These are phyloP conservation scores for Pichia kluyveri DNA, from an alignment of 805 yeast species.

Conservation along the genomic window DNA sequence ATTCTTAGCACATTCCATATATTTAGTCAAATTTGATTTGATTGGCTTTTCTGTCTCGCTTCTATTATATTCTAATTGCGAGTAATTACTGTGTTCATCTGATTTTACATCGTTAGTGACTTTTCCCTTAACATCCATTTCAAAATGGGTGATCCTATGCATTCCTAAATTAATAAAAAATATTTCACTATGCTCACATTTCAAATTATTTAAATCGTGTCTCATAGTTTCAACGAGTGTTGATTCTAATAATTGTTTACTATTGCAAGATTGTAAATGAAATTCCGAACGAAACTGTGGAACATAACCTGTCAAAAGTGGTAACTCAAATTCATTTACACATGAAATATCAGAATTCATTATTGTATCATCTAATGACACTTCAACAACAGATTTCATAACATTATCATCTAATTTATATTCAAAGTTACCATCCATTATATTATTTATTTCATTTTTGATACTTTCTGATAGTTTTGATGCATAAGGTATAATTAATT, in stretches of 20 bases:
- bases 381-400: background rate
- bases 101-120: background rate
- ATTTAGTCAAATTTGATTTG: conserved; percentile 3
- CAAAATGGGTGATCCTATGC: conserved; percentile 19
- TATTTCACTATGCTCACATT: conserved; percentile 4
- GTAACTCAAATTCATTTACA: conserved; percentile 12
- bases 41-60: background rate
- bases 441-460: conserved; percentile 7
- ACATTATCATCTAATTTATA: background rate
- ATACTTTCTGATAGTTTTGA: conserved; percentile 3
- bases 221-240: conserved; percentile 37
- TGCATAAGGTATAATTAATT: conserved; percentile 1
- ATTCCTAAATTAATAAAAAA: conserved; percentile 21
- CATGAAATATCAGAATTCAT: background rate
- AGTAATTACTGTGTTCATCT: too few relatives aligned
- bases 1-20: conserved; percentile 2
- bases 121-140: conserved; percentile 2
- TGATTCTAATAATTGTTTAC: conserved; percentile 32
- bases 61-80: background rate
- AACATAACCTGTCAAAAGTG: conserved; percentile 28
- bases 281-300: conserved; percentile 47
- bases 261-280: conserved; percentile 41
- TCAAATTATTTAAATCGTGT: conserved; percentile 26
- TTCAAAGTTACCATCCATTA: conserved; percentile 11
- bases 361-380: background rate